These are phyloP conservation scores for Diaporthe ampelina DNA, from an alignment of 2,329 filamentous ascomycete species.

Conservation along the genomic window DNA sequence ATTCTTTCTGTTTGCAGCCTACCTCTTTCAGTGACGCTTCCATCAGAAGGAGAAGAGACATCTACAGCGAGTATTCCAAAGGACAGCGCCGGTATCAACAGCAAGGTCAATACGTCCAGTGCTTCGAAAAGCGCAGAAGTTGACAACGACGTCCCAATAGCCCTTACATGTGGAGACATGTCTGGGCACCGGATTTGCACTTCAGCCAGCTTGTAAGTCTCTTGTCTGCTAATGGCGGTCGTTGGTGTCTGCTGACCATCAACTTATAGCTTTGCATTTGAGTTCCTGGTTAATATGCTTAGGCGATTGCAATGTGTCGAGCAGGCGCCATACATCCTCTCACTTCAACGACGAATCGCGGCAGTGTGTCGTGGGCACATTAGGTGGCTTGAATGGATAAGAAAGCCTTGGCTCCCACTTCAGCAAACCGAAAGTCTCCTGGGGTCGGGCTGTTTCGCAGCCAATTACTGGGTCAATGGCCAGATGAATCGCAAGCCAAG, in stretches of 20 bases:
- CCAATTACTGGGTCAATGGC: background rate
- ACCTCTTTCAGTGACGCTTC: conserved; percentile 1
- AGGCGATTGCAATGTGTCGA: background rate
- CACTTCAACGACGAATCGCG: background rate
- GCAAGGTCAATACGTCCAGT: too few species aligned
- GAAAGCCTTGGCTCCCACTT: background rate
- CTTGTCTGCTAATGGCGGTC: fast-evolving
- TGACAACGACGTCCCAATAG: background rate
- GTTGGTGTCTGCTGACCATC: background rate
- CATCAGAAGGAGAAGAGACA: background rate
- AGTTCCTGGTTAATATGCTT: background rate
- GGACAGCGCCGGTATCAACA: too few species aligned
- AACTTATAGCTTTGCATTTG: background rate
- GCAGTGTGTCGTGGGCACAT: conserved; percentile 22
- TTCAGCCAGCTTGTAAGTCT: conserved; percentile 1
- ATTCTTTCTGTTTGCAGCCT: conserved; percentile 33
- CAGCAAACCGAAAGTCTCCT: background rate
- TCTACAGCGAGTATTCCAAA: too few species aligned
- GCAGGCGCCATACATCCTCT: background rate
- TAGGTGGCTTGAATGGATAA: background rate
- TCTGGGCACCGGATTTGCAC: conserved; percentile 1
- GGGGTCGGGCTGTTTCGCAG: background rate
- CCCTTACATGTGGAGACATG: background rate
- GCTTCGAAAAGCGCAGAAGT: background rate
- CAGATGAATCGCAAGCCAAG: background rate